Percentiles rank a stretch among this genome's conserved stretches.
phyloP scores from a whole-genome alignment of 331 rosid species.

The Prunus yedoensis region DNA sequence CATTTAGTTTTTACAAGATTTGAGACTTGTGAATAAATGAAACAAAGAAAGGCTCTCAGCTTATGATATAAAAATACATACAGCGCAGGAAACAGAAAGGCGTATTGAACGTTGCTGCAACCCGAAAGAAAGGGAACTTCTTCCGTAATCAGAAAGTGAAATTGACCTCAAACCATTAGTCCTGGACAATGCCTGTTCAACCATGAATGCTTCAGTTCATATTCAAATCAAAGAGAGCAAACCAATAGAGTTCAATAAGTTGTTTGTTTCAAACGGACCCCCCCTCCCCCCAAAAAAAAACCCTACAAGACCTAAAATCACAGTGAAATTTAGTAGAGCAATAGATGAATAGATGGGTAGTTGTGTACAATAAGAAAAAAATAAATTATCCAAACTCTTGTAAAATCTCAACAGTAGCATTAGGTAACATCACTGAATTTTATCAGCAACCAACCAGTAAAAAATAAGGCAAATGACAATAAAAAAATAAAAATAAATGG shows the following conservation, averaged over 20 bases:
- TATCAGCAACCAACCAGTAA: neutral
- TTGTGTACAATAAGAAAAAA: neutral
- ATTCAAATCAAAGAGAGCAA: neutral
- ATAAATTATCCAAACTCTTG: neutral
- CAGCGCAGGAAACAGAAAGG: constrained; percentile 56
- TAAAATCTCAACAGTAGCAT: neutral
- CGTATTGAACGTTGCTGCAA: constrained; percentile 22
- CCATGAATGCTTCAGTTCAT: constrained; percentile 13
- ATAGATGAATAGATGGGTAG: no score
- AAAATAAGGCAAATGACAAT: neutral
- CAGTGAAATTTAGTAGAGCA: no score
- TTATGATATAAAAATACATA: constrained; percentile 27
- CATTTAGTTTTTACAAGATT: neutral
- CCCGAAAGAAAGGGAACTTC: constrained; percentile 39
- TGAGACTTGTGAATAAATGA: neutral
- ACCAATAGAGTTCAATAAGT: neutral
- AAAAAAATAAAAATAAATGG: neutral
- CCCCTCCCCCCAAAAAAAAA: no score
- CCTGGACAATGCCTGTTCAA: constrained; percentile 37
- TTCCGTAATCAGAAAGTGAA: constrained; percentile 31
- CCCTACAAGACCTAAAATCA: no score
- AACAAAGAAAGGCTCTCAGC: neutral
- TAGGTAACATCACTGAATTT: neutral
- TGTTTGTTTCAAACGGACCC: neutral
- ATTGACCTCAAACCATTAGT: constrained; percentile 23